Percentiles rank a stretch among this genome's conserved stretches.
These are phyloP conservation scores for Leptoxyphium fumago DNA, from an alignment of 2,329 filamentous ascomycete genomes.

Conservation along the genomic window DNA sequence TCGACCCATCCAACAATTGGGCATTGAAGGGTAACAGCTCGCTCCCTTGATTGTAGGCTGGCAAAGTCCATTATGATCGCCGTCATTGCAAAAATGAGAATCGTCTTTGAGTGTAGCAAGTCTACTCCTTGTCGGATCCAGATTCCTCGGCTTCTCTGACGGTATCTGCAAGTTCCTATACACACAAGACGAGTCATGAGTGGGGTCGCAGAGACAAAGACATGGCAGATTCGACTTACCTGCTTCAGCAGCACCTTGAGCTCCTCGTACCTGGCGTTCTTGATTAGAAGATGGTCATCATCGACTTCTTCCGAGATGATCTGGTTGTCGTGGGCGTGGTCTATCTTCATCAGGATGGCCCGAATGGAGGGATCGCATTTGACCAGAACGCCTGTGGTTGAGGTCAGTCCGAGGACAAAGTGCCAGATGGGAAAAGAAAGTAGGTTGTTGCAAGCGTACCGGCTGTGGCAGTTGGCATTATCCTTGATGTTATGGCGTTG, in stretches of 20 bases:
- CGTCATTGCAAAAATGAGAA: too few species aligned
- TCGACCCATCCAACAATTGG: too few species aligned
- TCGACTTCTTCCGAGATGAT: conserved; percentile 71
- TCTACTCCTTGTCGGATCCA: conserved; percentile 13
- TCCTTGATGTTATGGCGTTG: background rate
- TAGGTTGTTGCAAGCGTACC: background rate
- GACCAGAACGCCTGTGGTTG: conserved; percentile 48
- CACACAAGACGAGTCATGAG: background rate
- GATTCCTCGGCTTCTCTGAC: conserved; percentile 24
- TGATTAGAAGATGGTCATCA: conserved; percentile 60
- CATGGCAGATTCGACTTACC: conserved; percentile 26
- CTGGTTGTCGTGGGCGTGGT: conserved; percentile 49
- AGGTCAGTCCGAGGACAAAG: too few species aligned
- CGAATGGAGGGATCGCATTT: conserved; percentile 80
- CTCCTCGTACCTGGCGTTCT: conserved; percentile 53
- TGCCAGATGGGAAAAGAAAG: too few species aligned
- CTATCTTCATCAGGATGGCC: conserved; percentile 67
- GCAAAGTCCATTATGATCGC: too few species aligned
- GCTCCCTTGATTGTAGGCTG: too few species aligned
- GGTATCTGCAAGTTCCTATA: conserved; percentile 22
- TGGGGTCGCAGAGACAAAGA: background rate
- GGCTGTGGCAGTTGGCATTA: background rate
- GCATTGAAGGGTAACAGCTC: too few species aligned
- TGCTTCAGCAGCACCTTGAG: conserved; percentile 56
- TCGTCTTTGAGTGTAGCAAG: background rate